Evolutionary conservation across 2,329 filamentous ascomycete species (phyloP).

Genomic region (Aspergillus ibericus): DNA sequence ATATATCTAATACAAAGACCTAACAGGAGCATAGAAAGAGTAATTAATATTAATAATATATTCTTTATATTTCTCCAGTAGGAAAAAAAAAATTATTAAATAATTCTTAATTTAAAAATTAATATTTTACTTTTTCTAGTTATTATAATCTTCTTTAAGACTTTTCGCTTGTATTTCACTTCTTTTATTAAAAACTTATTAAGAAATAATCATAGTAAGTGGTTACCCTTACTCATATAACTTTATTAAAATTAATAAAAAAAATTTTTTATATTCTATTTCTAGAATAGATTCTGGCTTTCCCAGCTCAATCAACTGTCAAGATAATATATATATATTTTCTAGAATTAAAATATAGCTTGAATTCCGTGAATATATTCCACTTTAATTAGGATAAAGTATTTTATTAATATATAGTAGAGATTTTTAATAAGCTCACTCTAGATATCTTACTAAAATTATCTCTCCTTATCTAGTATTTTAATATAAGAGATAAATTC

Average conservation of each 20-base stretch:
- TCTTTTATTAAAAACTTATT: not conserved
- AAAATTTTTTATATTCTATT: not conserved
- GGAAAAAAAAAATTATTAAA: not conserved
- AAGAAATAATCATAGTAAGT: not conserved
- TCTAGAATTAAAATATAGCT: not conserved
- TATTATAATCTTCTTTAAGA: not conserved
- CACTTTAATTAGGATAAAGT: not conserved
- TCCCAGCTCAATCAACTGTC: not conserved
- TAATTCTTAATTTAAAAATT: not conserved
- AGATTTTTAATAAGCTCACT: not conserved
- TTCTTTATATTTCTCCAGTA: not conserved
- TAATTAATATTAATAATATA: not conserved
- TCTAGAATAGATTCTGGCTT: not conserved
- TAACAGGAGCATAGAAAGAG: not conserved
- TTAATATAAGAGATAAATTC: not conserved
- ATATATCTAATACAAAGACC: not conserved
- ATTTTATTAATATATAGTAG: not conserved
- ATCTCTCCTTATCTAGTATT: not conserved
- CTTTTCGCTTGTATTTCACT: not conserved
- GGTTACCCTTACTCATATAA: not conserved
- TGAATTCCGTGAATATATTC: not conserved
- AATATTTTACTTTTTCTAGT: not conserved
- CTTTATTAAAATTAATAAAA: not conserved
- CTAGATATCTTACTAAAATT: not conserved
- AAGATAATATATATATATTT: not conserved